Evolutionary conservation across 2,329 filamentous ascomycete species (phyloP), one percentile per base, ranked within the genome.

Genomic region (Elsinoe arachidis): DNA sequence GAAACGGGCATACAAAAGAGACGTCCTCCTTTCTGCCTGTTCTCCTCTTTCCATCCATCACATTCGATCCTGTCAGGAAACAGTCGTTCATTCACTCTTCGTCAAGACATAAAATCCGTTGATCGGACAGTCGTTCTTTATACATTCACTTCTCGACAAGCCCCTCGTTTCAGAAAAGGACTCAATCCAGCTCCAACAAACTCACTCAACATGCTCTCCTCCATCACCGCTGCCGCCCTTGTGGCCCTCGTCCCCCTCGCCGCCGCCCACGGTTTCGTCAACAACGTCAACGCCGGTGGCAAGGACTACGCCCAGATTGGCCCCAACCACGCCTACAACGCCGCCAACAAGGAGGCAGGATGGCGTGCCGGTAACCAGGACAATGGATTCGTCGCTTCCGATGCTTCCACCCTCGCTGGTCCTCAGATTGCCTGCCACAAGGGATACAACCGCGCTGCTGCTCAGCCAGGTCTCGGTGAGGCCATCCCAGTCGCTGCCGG

Each of bases 401-500:
- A 64, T 17, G 67, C 62, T 56, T 44, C 56, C 23, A 60, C 56
- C 33, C 55, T 57, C 30, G 64, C 49, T 19, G 34, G 49, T 26
- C 26, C 26, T 15, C 33, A 68, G 59, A 67, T 70, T 56, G 62
- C 64, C 61, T 70, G 67, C 62, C 84, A 87, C 74, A 75, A 75
- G 67, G 70, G 71, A 43, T 82, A 78, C 30, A 74, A 75, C 30
- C 75, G 77, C n/a, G 80, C 76, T 38, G 64, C 70, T 14, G 72
- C 76, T 58, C 74, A 76, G 61, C 81, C 49, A 38, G 49, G 49
- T 39, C 33, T 35, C 26, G 49, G 49, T 53, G 33, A 37, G 19
- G 33, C 49, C 49, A 39, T 79, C 15, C 72, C 77, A n/a, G 78
- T 86, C 37, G 73, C 76, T n/a, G 85, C 84, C 12, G 85, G 85